Conservation (phyloP, 2,329 filamentous ascomycete species). For the Pseudogymnoascus sp. region DNA sequence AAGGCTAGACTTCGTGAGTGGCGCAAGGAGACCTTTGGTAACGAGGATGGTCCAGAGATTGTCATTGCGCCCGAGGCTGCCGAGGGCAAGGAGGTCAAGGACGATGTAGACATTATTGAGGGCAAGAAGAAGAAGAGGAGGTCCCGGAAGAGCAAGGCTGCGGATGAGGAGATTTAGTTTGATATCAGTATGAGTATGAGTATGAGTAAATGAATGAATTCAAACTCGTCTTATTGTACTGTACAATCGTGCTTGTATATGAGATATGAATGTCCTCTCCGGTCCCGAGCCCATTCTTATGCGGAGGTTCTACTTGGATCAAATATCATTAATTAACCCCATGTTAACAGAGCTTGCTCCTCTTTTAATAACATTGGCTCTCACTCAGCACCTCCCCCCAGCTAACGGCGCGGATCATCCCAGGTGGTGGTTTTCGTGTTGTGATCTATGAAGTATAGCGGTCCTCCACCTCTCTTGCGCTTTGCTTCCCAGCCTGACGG, state of each 20-base stretch:
- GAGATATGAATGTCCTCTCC: not conserved
- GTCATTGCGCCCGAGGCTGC: constrained; percentile 19
- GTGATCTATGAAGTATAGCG: constrained; percentile 98
- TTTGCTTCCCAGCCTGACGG: constrained; percentile 95
- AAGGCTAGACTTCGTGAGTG: constrained; percentile 86
- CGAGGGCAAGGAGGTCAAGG: constrained; percentile 21
- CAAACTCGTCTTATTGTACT: constrained; percentile 1
- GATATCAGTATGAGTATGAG: constrained; percentile 3
- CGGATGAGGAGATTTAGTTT: constrained; percentile 6
- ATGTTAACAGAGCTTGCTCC: not conserved
- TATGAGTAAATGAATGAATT: constrained; percentile 6
- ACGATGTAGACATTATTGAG: constrained; percentile 30
- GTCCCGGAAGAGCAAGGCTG: constrained; percentile 34
- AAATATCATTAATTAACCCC: not conserved
- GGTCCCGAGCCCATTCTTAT: not conserved
- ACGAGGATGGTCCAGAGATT: constrained; percentile 34
- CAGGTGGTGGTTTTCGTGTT: constrained; percentile 99
- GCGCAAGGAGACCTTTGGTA: constrained; percentile 59
- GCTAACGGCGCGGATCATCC: constrained; percentile 70
- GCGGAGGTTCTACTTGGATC: constrained; percentile 1
- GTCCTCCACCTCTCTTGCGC: constrained; percentile 94
- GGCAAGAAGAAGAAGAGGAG: constrained; percentile 45
- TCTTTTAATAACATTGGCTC: too few species aligned
- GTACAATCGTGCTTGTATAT: not conserved
- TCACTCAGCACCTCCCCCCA: constrained; percentile 41